Evolutionary conservation across 352 stramenopile genomes (phyloP).

Genomic region (Globisporangium lucens): DNA sequence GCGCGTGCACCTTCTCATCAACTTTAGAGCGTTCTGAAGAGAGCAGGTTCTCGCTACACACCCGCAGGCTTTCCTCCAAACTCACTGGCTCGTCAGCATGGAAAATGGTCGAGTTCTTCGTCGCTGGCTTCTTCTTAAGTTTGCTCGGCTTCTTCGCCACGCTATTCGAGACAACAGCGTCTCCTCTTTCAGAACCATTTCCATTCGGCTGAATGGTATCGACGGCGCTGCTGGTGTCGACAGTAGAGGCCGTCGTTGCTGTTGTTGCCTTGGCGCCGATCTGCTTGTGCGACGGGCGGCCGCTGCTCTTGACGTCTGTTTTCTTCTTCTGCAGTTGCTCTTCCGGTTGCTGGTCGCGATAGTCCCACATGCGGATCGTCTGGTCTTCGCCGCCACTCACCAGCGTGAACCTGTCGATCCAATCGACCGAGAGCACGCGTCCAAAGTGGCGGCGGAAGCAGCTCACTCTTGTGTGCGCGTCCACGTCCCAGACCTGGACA

Average conservation of each 20-base stretch:
- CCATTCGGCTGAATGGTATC: not conserved
- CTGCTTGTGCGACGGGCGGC: not conserved
- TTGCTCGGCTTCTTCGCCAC: conserved; percentile 19
- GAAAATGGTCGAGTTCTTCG: conserved; percentile 20
- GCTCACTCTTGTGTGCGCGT: conserved; percentile 18
- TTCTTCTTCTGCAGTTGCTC: not conserved
- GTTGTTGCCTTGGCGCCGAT: not conserved
- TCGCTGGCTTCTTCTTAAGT: not conserved
- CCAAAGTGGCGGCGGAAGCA: conserved; percentile 48
- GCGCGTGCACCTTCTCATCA: not conserved
- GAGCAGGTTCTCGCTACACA: conserved; percentile 11
- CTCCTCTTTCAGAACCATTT: not conserved
- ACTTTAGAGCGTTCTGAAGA: not conserved
- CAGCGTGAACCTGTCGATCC: conserved; percentile 39
- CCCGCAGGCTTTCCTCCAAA: conserved; percentile 18
- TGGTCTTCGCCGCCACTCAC: conserved; percentile 72
- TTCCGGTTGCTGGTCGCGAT: conserved; percentile 24
- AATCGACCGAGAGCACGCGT: conserved; percentile 54
- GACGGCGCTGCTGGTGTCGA: not conserved
- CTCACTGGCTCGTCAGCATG: conserved; percentile 20
- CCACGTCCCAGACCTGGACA: conserved; percentile 52
- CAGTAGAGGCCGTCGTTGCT: no score
- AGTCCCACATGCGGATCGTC: conserved; percentile 60
- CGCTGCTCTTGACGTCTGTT: not conserved
- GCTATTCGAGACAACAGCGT: not conserved